Percentiles rank a stretch among this genome's conserved stretches.
These are phyloP conservation scores for Tripterygium wilfordii DNA, from an alignment of 177 flowering plant genomes.

Conservation along the genomic window DNA sequence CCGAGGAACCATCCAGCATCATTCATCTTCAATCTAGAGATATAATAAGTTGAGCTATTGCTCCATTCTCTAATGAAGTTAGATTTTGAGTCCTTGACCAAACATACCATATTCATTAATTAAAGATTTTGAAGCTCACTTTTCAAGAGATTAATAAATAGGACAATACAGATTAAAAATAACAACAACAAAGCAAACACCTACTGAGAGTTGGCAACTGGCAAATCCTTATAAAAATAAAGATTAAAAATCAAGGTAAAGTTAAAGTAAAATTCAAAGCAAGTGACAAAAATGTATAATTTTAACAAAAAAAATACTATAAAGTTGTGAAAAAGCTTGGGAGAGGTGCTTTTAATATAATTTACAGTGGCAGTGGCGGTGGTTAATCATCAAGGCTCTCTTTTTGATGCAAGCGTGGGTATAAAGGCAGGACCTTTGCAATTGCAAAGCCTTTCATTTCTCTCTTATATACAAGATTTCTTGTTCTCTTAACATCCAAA, in stretches of 20 bases:
- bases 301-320: too few species aligned
- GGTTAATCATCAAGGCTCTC: slow-evolving; percentile 95
- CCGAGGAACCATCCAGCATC: too few species aligned
- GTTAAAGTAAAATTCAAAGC: too few species aligned
- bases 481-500: too few species aligned
- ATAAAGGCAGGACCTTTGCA: slow-evolving; percentile 71
- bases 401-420: slow-evolving; percentile 89
- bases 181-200: slow-evolving; percentile 5
- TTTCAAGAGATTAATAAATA: slow-evolving; percentile 18
- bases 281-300: too few species aligned
- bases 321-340: background rate
- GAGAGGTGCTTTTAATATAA: slow-evolving; percentile 18
- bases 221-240: too few species aligned
- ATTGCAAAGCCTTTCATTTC: too few species aligned
- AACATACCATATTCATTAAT: slow-evolving; percentile 20
- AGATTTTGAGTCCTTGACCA: slow-evolving; percentile 34
- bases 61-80: too few species aligned
- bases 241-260: too few species aligned
- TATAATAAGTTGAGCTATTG: too few species aligned
- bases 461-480: too few species aligned
- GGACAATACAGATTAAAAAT: slow-evolving; percentile 17
- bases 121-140: slow-evolving; percentile 17
- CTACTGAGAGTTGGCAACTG: slow-evolving; percentile 59
- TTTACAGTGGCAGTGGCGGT: slow-evolving; percentile 80
- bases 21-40: too few species aligned